Conservation (phyloP, 2,329 filamentous ascomycete genomes). For the Ophiostoma angusticollis region DNA sequence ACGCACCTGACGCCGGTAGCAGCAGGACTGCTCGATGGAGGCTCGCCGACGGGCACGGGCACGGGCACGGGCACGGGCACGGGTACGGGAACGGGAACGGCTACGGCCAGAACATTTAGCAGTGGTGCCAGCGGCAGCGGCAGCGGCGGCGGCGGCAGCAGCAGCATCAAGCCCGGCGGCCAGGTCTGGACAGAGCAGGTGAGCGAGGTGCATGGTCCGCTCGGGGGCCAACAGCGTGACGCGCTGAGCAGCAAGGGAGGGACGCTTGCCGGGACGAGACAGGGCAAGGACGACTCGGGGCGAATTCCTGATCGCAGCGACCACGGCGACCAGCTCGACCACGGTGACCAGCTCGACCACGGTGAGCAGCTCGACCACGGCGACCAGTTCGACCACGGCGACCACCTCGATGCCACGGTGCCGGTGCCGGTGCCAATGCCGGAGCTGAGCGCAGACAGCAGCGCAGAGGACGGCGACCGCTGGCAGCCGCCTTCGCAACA, state of each 20-base stretch:
- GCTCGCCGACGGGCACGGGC: constrained; percentile 3
- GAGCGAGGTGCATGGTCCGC: constrained; percentile 22
- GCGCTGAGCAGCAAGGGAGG: no score
- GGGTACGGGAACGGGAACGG: background rate
- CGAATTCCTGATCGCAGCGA: constrained; percentile 12
- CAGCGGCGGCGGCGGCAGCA: background rate
- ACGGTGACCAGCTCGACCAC: background rate
- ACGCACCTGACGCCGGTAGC: constrained; percentile 2
- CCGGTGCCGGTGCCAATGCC: constrained; percentile 1
- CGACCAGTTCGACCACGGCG: background rate
- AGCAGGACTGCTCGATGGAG: background rate
- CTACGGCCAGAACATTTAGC: constrained; percentile 4
- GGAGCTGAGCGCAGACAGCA: constrained; percentile 7
- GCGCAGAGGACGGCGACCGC: no score
- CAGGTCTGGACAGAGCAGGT: constrained; percentile 24
- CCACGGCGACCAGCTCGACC: background rate
- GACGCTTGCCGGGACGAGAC: no score
- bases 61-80: constrained; percentile 1
- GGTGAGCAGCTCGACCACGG: background rate
- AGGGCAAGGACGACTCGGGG: no score
- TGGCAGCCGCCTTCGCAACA: no score
- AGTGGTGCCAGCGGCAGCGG: background rate
- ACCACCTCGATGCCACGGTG: constrained; percentile 4
- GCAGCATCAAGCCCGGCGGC: constrained; percentile 20
- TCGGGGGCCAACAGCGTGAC: no score